A percentile compares a stretch with the other conserved stretches of the same genome.
These are phyloP conservation scores for Scleromitrula shiraiana DNA, from an alignment of 2,329 filamentous ascomycete genomes.

Conservation along the genomic window DNA sequence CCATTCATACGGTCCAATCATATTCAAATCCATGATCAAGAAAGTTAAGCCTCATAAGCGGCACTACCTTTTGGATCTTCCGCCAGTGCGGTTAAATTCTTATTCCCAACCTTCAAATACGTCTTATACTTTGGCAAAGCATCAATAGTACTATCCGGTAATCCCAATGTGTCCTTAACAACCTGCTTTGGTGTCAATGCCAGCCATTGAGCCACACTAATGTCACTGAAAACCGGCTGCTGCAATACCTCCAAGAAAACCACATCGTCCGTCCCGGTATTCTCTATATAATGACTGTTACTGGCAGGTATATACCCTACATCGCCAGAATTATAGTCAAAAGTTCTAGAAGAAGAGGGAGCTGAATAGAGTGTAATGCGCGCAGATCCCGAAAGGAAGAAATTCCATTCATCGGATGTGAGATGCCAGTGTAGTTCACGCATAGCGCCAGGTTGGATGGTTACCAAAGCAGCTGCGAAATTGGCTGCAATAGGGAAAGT, in stretches of 20 bases:
- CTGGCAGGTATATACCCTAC: slow-evolving; percentile 50
- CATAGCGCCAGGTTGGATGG: slow-evolving; percentile 54
- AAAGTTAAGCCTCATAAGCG: slow-evolving; percentile 12
- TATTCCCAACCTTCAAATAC: slow-evolving; percentile 35
- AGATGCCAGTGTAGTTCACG: slow-evolving; percentile 59
- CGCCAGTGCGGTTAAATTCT: slow-evolving; percentile 19
- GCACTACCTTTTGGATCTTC: slow-evolving; percentile 16
- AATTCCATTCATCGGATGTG: slow-evolving; percentile 5
- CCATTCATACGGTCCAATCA: too few species aligned
- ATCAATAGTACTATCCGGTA: slow-evolving; percentile 33
- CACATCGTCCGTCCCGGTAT: slow-evolving; percentile 48
- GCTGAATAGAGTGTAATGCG: slow-evolving; percentile 9
- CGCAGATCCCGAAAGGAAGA: slow-evolving; percentile 2
- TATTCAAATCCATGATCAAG: not conserved
- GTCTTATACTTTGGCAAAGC: slow-evolving; percentile 36
- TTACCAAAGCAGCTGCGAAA: slow-evolving; percentile 50
- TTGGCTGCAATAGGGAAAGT: slow-evolving; percentile 48
- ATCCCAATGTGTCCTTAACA: slow-evolving; percentile 25
- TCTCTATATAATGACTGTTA: slow-evolving; percentile 53
- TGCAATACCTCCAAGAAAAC: slow-evolving; percentile 53
- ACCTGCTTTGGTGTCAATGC: slow-evolving; percentile 33
- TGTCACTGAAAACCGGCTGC: slow-evolving; percentile 36
- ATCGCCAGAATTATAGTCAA: slow-evolving; percentile 37
- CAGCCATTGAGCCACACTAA: slow-evolving; percentile 51
- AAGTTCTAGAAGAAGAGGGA: slow-evolving; percentile 34